Evolutionary conservation across 2,329 filamentous ascomycete genomes (phyloP).

Genomic region (Aspergillus fructus): DNA sequence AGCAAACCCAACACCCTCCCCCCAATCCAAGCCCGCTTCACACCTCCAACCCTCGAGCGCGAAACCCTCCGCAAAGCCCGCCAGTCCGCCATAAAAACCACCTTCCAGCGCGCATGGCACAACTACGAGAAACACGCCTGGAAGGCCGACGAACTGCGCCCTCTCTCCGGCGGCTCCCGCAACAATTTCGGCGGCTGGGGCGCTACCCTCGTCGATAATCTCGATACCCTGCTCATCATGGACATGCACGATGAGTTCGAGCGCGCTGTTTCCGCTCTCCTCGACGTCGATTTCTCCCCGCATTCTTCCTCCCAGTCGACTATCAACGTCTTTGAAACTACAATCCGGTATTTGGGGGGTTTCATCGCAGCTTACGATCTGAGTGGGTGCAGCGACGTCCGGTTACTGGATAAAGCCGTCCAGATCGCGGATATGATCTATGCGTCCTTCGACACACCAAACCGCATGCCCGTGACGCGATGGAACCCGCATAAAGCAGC

Average conservation of each 20-base stretch:
- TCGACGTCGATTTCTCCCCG: constrained; percentile 73
- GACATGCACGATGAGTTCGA: constrained; percentile 73
- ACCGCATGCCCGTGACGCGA: constrained; percentile 79
- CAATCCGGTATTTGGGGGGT: constrained; percentile 82
- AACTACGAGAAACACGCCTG: constrained; percentile 77
- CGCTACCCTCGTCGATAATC: constrained; percentile 74
- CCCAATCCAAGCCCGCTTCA: not conserved
- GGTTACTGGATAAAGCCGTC: constrained; percentile 70
- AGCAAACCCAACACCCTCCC: not conserved
- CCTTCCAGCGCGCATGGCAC: constrained; percentile 72
- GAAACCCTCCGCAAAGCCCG: constrained; percentile 2
- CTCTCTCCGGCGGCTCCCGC: constrained; percentile 64
- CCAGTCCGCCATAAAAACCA: constrained; percentile 58
- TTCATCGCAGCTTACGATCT: constrained; percentile 81
- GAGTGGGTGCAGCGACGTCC: constrained; percentile 63
- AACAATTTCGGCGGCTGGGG: constrained; percentile 88
- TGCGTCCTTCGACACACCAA: constrained; percentile 80
- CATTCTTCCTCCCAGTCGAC: constrained; percentile 60
- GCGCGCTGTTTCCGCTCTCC: constrained; percentile 66
- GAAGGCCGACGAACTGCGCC: constrained; percentile 78
- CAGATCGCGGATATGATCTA: constrained; percentile 78
- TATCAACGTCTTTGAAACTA: constrained; percentile 73
- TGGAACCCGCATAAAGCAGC: constrained; percentile 65
- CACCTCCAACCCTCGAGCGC: not conserved
- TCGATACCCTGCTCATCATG: constrained; percentile 83